Conservation (phyloP, 495 filamentous ascomycete species). For the Lophiotrema nucula region DNA sequence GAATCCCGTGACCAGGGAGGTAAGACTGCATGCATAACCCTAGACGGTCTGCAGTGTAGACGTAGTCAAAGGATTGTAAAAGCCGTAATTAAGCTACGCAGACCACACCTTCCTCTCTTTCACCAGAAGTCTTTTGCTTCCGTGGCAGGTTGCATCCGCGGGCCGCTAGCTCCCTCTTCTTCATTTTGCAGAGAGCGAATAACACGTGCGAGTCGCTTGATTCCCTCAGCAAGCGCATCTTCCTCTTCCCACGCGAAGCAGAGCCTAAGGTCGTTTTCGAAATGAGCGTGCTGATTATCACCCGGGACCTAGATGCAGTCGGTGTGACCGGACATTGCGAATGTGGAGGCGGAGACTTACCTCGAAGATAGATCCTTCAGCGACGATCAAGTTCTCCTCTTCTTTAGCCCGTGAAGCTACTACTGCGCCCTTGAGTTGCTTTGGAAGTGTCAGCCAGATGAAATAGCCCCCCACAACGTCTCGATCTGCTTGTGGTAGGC, state of each 20-base stretch:
- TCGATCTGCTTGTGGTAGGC: constrained; percentile 42
- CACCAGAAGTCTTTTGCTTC: constrained; percentile 30
- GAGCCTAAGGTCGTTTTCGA: constrained; percentile 55
- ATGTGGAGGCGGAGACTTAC: constrained; percentile 41
- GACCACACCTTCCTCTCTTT: no score
- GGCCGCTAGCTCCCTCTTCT: constrained; percentile 1
- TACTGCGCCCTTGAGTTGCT: constrained; percentile 48
- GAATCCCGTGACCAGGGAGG: no score
- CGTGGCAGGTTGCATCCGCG: constrained; percentile 20
- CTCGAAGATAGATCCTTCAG: constrained; percentile 63
- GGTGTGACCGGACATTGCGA: neutral
- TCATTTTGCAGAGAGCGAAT: constrained; percentile 39
- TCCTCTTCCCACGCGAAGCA: constrained; percentile 77
- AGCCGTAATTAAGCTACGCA: no score
- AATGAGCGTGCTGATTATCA: constrained; percentile 44
- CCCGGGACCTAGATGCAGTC: constrained; percentile 46
- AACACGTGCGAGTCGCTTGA: constrained; percentile 59
- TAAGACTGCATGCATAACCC: no score
- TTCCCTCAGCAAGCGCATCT: constrained; percentile 64
- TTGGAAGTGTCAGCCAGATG: constrained; percentile 69
- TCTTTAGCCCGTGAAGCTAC: constrained; percentile 54
- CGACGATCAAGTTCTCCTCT: constrained; percentile 57
- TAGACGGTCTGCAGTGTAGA: no score
- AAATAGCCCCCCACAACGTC: constrained; percentile 72
- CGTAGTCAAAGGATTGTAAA: no score